Evolutionary conservation across 1,139 yeast genomes (phyloP), one percentile per base, ranked within the genome.

Genomic region (Pneumocystis canis): DNA sequence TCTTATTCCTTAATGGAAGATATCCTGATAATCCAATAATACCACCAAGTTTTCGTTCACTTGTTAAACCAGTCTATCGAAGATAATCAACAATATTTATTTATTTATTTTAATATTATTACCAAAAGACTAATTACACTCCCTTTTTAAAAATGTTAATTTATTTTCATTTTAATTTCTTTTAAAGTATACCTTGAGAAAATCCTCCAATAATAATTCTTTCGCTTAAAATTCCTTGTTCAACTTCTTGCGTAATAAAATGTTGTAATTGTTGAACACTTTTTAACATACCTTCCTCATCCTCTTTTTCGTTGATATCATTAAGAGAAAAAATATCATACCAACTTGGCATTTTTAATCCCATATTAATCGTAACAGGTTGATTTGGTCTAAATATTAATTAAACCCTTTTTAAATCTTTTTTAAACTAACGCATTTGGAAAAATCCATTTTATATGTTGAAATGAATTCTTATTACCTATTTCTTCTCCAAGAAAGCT

Each of bases 171-270:
- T 32, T 16, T 28, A 5, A 5, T 1, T 35, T 14, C 16, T 9
- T 31, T 3, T 16, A 18, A 5, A 5, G 25, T 9, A 89, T 95
- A 65, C 98, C 98, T 74, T 92, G 98, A 6, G 95, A 85, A 71
- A 92, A 92, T 0, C 98, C 98, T 41, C 97, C 97, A 66, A 92
- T 77, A 18, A 92, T 78, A 61, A 92, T 85, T 63, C 85, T 81
- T 53, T 85, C 84, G 0, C 89, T 76, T 1, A 84, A 81, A 53
- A 90, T 80, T 2, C 94, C 87, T 5, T 72, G 72, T 6, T 79
- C 80, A 18, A 82, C 77, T 71, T 89, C 90, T 66, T 84, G 85
- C 31, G 80, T 75, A 61, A 92, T 79, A 65, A 84, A 76, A 1
- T 71, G 71, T 65, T 82, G 79, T 59, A 89, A 76, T 1, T 75